Evolutionary conservation across 2,329 filamentous ascomycete genomes (phyloP).

Genomic region (Emergomyces pasteurianus): DNA sequence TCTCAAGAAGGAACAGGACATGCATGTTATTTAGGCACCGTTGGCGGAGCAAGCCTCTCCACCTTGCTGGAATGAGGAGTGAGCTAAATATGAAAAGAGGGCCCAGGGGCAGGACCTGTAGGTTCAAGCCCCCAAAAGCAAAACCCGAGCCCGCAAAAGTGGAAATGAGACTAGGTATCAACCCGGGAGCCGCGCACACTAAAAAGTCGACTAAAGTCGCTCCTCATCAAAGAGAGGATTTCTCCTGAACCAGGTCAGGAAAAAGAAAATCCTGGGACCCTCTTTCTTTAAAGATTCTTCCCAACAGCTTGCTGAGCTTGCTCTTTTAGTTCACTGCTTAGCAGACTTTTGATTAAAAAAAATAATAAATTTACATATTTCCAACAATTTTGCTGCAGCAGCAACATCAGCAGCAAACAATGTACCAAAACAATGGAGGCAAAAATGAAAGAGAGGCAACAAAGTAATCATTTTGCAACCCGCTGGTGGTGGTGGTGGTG

Average conservation of each 20-base stretch:
- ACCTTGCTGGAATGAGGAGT: background rate
- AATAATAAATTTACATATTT: no score
- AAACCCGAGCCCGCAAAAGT: background rate
- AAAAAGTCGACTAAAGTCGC: background rate
- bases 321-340: background rate
- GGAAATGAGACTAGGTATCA: conserved; percentile 1
- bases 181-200: background rate
- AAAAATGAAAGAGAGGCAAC: background rate
- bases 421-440: background rate
- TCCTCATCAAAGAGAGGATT: background rate
- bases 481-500: background rate
- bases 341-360: background rate
- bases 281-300: background rate
- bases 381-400: background rate
- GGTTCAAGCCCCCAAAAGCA: background rate
- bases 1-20: background rate
- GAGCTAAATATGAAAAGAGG: background rate
- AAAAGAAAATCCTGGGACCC: background rate
- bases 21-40: background rate
- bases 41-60: background rate
- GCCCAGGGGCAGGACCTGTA: background rate
- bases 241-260: no score
- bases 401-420: background rate
- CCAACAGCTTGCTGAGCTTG: background rate
- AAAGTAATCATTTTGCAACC: background rate